Conservation (phyloP, 441 rosid genomes). For the Euphorbia celastroides region DNA sequence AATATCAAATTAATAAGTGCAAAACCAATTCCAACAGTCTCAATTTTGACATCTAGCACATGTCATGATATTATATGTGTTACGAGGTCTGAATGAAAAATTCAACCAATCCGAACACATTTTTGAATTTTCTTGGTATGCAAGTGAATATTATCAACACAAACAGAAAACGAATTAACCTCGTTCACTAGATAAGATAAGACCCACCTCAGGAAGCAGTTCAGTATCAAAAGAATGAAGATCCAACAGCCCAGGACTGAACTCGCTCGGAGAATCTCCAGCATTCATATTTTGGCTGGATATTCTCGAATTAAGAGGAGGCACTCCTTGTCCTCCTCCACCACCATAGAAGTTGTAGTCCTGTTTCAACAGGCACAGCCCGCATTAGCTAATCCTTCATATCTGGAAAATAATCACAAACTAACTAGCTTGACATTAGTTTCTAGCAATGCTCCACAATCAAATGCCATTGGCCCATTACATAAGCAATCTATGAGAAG, state of each 20-base stretch:
- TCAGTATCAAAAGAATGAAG: constrained; percentile 96
- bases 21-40: background rate
- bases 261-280: constrained; percentile 66
- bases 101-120: background rate
- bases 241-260: constrained; percentile 98
- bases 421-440: background rate
- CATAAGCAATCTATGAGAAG: background rate
- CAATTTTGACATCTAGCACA: background rate
- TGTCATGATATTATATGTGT: background rate
- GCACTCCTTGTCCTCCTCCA: constrained; percentile 56
- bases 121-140: background rate
- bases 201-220: constrained; percentile 82
- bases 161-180: background rate
- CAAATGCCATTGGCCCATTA: background rate
- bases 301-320: constrained; percentile 60
- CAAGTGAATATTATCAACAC: background rate
- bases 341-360: constrained; percentile 77
- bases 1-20: background rate
- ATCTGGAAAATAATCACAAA: constrained; percentile 28
- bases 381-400: constrained; percentile 6
- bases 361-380: constrained; percentile 32
- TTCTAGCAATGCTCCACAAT: background rate
- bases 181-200: background rate
- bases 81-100: background rate
- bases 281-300: constrained; percentile 60